A percentile compares a stretch with the other conserved stretches of the same genome.
Conservation (phyloP, 129 eudicot genomes). For the Centrapalus pauciflorus region DNA sequence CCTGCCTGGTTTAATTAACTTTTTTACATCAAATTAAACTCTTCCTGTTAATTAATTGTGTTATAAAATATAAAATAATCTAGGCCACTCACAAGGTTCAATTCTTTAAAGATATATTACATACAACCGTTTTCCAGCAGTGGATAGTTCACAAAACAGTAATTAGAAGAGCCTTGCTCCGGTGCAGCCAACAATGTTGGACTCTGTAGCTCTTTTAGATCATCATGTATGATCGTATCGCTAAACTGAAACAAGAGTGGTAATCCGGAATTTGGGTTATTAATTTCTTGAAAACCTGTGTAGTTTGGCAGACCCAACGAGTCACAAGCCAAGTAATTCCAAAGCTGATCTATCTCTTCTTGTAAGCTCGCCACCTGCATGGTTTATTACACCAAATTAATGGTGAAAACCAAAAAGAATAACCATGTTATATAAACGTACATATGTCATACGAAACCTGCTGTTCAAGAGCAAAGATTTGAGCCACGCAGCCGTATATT, state of each 20-base stretch:
- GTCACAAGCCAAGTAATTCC: slow-evolving; percentile 38
- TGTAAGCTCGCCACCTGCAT: slow-evolving; percentile 68
- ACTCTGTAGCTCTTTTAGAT: slow-evolving; percentile 22
- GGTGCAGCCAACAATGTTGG: slow-evolving; percentile 4
- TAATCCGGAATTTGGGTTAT: slow-evolving; percentile 10
- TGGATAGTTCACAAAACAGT: slow-evolving; percentile 7
- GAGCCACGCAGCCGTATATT: slow-evolving; percentile 77
- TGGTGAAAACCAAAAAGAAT: no score
- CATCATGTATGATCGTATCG: slow-evolving; percentile 10
- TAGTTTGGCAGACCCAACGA: slow-evolving; percentile 21
- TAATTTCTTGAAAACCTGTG: slow-evolving; percentile 19
- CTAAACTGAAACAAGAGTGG: slow-evolving; percentile 17
- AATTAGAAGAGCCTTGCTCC: slow-evolving; percentile 15
- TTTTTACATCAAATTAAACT: slow-evolving; percentile 7
- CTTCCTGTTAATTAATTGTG: no score
- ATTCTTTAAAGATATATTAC: neutral
- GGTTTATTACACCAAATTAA: neutral
- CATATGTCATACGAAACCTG: slow-evolving; percentile 43
- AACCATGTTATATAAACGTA: no score
- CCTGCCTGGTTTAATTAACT: no score
- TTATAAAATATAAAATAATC: no score
- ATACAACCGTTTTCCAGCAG: neutral
- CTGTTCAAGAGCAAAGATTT: slow-evolving; percentile 68
- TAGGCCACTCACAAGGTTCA: no score
- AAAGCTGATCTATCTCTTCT: slow-evolving; percentile 64